Conservation (phyloP, 176 grass and related monocot genomes). For the Cymbopogon citratus region DNA sequence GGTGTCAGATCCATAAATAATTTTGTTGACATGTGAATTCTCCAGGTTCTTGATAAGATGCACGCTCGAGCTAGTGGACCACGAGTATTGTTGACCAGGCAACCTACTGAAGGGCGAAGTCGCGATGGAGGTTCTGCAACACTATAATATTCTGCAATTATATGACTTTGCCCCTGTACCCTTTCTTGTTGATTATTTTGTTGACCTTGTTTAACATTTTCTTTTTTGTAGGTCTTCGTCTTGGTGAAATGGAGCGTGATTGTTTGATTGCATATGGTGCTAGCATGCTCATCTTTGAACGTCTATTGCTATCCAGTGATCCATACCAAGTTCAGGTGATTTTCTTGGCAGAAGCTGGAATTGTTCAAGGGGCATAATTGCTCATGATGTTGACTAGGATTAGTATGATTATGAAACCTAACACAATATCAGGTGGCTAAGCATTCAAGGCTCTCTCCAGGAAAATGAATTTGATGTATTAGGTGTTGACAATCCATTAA, state of each 20-base stretch:
- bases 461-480: not conserved
- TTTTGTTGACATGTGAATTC: constrained; percentile 3
- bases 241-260: constrained; percentile 98
- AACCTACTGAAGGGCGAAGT: constrained; percentile 95
- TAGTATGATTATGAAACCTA: not conserved
- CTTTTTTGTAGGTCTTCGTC: constrained; percentile 53
- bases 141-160: constrained; percentile 10
- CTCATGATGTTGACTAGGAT: not conserved
- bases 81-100: constrained; percentile 67
- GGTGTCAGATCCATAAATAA: constrained; percentile 10
- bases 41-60: constrained; percentile 95
- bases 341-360: not conserved
- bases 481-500: not conserved
- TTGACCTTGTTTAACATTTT: not conserved
- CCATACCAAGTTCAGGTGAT: constrained; percentile 96
- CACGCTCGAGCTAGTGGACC: constrained; percentile 90
- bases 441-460: not conserved
- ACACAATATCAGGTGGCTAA: not conserved
- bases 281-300: constrained; percentile 97
- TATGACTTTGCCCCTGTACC: not conserved
- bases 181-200: constrained; percentile 8
- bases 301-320: constrained; percentile 92
- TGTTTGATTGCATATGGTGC: constrained; percentile 95
- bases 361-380: not conserved
- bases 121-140: constrained; percentile 72